Evolutionary conservation across 2,329 filamentous ascomycete species (phyloP), one percentile per base, ranked within the genome.

Genomic region (Colletotrichum filicis): DNA sequence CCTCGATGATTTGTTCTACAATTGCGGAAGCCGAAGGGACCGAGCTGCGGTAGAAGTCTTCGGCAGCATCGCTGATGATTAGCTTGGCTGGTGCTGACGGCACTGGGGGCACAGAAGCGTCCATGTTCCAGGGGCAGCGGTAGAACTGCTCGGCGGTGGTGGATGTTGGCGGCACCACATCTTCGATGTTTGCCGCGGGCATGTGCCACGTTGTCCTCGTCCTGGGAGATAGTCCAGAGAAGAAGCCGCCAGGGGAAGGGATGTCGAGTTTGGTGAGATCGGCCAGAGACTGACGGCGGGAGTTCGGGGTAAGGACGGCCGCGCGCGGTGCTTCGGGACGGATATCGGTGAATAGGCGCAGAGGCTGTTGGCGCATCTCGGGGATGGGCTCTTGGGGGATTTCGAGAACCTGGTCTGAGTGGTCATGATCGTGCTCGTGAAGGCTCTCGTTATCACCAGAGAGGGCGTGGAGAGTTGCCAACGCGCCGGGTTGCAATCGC

Each of bases 121-220:
- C 80, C 26, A 83, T 83, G 75, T 87, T 88, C 92, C 95, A 98
- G 3, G 95, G 95, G 32, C 93, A 89, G 75, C 93, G 92, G 84
- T 98, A 98, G 79, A 98, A 98, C 75, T 93, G 91, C 80, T 98
- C 94, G 11, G 96, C 96, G n/a, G 93, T 95, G 35, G 95, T 94
- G 1, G 96, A 98, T 0, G 94, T 96, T 1, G 95, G 95, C 1
- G 91, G 91, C 3, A 85, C 83, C 75, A 87, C 79, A 22, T 87
- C 88, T 8, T 90, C 87, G 14, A 88, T 87, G 24, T 87, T 86
- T 76, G 82, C 84, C 32, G 84, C 84, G 12, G 88, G 86, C 73
- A 92, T 85, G 78, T 94, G 91, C 96, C 96, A 98, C 14, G 95
- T 97, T 78, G 92, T 91, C 65, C 95, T 91, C 49, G 92, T 91